Evolutionary conservation across 176 grass and related monocot genomes (phyloP).

Genomic region (Oryza brachyantha): DNA sequence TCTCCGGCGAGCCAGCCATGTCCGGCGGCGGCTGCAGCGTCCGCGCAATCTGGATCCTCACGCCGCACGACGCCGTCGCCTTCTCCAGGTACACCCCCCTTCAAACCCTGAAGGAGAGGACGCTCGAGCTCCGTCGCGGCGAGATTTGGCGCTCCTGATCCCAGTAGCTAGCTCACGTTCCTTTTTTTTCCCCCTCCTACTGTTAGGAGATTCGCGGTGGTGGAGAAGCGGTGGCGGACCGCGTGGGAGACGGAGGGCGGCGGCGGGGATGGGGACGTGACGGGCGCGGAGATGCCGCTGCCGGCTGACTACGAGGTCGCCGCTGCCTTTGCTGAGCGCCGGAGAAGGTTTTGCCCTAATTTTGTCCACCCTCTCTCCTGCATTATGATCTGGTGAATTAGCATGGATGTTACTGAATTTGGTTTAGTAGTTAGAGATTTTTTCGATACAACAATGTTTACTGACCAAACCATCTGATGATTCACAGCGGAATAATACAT

Average conservation of each 20-base stretch:
- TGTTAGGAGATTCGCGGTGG: slow-evolving; percentile 68
- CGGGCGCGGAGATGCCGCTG: slow-evolving; percentile 32
- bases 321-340: slow-evolving; percentile 63
- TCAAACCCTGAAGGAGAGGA: not conserved
- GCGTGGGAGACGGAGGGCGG: slow-evolving; percentile 50
- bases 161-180: not conserved
- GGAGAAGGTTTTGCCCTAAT: slow-evolving; percentile 41
- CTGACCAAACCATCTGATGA: not conserved
- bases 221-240: slow-evolving; percentile 79
- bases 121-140: not conserved
- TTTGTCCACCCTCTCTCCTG: not conserved
- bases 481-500: not conserved
- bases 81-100: slow-evolving; percentile 70
- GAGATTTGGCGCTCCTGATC: not conserved
- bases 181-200: not conserved
- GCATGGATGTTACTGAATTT: not conserved
- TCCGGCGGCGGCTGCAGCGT: slow-evolving; percentile 63
- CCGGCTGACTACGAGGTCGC: slow-evolving; percentile 67
- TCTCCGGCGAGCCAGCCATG: slow-evolving; percentile 42
- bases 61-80: slow-evolving; percentile 50
- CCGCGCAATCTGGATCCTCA: slow-evolving; percentile 84
- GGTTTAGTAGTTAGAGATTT: not conserved
- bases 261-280: not conserved
- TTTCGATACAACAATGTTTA: not conserved
- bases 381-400: not conserved